These are phyloP conservation scores for Letharia lupina DNA, from an alignment of 495 filamentous ascomycete genomes.

Conservation along the genomic window DNA sequence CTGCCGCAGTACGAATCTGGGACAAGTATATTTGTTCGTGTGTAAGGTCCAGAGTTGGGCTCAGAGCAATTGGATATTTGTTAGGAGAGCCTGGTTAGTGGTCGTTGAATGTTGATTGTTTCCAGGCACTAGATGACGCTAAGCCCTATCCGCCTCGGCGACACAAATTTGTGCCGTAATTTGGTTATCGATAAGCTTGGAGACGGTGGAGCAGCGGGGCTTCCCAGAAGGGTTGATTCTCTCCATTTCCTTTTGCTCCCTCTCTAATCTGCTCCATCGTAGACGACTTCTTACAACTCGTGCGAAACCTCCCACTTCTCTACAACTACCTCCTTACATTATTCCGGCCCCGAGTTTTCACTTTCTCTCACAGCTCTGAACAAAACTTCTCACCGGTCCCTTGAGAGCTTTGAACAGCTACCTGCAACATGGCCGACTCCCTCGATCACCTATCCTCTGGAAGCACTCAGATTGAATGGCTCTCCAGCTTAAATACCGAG, in stretches of 20 bases:
- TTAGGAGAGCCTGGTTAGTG: neutral
- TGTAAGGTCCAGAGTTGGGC: neutral
- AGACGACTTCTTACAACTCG: neutral
- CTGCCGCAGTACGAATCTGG: neutral
- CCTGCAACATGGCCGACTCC: conserved; percentile 48
- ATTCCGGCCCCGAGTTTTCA: neutral
- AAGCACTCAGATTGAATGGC: conserved; percentile 84
- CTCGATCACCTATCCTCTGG: conserved; percentile 72
- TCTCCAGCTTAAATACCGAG: conserved; percentile 71
- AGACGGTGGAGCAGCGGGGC: neutral
- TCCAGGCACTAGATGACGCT: neutral
- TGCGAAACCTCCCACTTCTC: neutral
- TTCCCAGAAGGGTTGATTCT: neutral
- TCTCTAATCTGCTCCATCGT: neutral
- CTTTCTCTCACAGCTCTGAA: neutral
- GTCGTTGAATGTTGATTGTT: neutral
- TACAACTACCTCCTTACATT: neutral
- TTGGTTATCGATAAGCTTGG: neutral
- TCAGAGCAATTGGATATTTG: neutral
- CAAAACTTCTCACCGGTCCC: neutral
- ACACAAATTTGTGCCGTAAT: too few relatives aligned
- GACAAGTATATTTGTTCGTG: neutral
- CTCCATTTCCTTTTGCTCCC: neutral
- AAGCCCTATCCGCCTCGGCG: neutral
- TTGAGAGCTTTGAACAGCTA: conserved; percentile 6